Conservation (phyloP, 345 rosid species). For the Salix suchowensis region DNA sequence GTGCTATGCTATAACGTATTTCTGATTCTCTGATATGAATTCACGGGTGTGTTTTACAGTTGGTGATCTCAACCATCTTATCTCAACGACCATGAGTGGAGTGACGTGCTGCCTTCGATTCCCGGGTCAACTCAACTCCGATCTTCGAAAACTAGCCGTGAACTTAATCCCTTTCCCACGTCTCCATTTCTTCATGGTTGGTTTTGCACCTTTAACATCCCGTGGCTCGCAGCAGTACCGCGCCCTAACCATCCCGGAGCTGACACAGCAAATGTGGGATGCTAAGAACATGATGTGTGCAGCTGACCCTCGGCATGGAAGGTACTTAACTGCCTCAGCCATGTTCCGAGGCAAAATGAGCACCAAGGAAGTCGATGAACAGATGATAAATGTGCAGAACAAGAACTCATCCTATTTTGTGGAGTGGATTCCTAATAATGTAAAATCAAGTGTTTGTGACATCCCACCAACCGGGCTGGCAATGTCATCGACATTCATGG, state of each 20-base stretch:
- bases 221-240: slow-evolving; percentile 81
- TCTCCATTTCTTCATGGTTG: slow-evolving; percentile 83
- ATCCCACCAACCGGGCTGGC: slow-evolving; percentile 66
- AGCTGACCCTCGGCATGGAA: slow-evolving; percentile 80
- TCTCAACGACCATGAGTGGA: slow-evolving; percentile 79
- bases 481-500: slow-evolving; percentile 77
- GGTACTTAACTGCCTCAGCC: slow-evolving; percentile 84
- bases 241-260: slow-evolving; percentile 73
- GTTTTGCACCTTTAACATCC: slow-evolving; percentile 74
- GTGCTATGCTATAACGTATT: no score
- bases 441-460: slow-evolving; percentile 75
- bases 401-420: slow-evolving; percentile 89
- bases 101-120: slow-evolving; percentile 83
- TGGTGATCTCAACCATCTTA: slow-evolving; percentile 82
- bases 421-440: slow-evolving; percentile 64
- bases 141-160: slow-evolving; percentile 74
- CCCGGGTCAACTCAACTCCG: slow-evolving; percentile 85
- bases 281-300: slow-evolving; percentile 85
- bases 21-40: neutral
- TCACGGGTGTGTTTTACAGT: slow-evolving; percentile 26
- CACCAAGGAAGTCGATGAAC: slow-evolving; percentile 89
- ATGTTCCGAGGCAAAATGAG: slow-evolving; percentile 93
- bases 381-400: slow-evolving; percentile 87
- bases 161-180: slow-evolving; percentile 77
- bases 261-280: slow-evolving; percentile 88